These are phyloP conservation scores for Petunia secreta DNA, from an alignment of 257 asterid genomes.

Conservation along the genomic window DNA sequence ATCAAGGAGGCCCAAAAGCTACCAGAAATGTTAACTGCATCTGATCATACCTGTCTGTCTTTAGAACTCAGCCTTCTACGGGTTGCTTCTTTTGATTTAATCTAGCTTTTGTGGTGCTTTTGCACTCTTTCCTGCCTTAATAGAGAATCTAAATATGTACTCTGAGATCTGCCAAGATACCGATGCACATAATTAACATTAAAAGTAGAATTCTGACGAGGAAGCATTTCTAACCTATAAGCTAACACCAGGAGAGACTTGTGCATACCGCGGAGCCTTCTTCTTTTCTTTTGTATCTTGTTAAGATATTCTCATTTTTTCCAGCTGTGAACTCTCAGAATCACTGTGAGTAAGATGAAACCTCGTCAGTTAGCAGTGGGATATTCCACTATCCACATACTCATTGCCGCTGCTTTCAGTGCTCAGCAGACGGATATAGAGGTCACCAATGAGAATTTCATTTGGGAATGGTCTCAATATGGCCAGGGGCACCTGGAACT, in stretches of 20 bases:
- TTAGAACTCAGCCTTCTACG: constrained; percentile 32
- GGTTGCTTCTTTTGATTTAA: constrained; percentile 39
- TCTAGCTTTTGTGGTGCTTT: constrained; percentile 38
- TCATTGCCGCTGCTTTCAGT: constrained; percentile 51
- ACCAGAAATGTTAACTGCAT: constrained; percentile 26
- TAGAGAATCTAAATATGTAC: neutral
- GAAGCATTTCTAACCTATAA: neutral
- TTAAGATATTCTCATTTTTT: constrained; percentile 37
- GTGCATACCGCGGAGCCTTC: constrained; percentile 43
- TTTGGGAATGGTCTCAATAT: too few relatives aligned
- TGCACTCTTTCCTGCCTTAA: constrained; percentile 47
- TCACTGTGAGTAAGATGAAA: constrained; percentile 29
- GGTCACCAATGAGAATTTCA: too few relatives aligned
- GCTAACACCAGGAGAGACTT: neutral
- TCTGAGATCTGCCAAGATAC: too few relatives aligned
- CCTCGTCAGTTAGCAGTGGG: constrained; percentile 27
- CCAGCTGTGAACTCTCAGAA: constrained; percentile 29
- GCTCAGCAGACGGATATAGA: constrained; percentile 40
- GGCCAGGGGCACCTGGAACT: too few relatives aligned
- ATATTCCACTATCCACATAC: constrained; percentile 42
- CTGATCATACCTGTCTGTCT: constrained; percentile 35
- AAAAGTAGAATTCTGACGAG: neutral
- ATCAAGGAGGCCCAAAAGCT: constrained; percentile 33
- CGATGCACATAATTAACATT: neutral
- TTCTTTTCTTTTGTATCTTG: constrained; percentile 49